Evolutionary conservation across 2,329 filamentous ascomycete genomes (phyloP).

Genomic region (Ambrosiella xylebori): DNA sequence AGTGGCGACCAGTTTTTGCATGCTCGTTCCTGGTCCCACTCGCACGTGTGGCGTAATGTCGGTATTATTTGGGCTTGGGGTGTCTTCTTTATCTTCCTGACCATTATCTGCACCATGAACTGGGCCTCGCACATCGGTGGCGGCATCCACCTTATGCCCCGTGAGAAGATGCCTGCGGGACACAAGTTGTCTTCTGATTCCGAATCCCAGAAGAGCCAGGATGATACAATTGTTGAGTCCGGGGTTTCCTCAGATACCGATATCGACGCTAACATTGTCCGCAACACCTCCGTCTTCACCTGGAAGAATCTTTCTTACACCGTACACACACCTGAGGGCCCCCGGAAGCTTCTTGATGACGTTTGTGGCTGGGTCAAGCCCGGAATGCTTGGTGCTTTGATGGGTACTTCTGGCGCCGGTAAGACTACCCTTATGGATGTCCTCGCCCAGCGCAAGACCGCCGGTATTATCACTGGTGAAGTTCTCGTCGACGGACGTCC

Average conservation of each 20-base stretch:
- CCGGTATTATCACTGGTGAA: conserved; percentile 57
- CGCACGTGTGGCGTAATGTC: conserved; percentile 13
- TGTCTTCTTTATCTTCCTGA: neutral
- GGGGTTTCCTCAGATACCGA: conserved; percentile 5
- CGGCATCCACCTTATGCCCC: conserved; percentile 41
- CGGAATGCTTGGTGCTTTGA: conserved; percentile 60
- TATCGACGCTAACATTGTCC: conserved; percentile 26
- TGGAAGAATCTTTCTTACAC: conserved; percentile 59
- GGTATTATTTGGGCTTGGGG: conserved; percentile 24
- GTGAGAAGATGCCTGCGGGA: conserved; percentile 32
- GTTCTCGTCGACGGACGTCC: conserved; percentile 60
- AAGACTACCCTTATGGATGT: conserved; percentile 75
- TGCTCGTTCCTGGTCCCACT: conserved; percentile 28
- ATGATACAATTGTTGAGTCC: neutral
- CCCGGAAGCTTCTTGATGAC: conserved; percentile 57
- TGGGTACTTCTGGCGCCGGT: conserved; percentile 67
- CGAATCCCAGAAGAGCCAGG: conserved; percentile 24
- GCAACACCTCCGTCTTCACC: conserved; percentile 53
- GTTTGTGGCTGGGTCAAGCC: conserved; percentile 71
- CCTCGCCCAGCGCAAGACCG: conserved; percentile 61
- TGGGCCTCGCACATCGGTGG: conserved; percentile 40
- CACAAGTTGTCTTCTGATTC: conserved; percentile 20
- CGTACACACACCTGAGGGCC: conserved; percentile 36
- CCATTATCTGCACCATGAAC: conserved; percentile 29
- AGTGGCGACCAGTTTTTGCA: conserved; percentile 1